These are phyloP conservation scores for Pseudopediastrum boryanum DNA, from an alignment of 139 green algal species.

Conservation along the genomic window DNA sequence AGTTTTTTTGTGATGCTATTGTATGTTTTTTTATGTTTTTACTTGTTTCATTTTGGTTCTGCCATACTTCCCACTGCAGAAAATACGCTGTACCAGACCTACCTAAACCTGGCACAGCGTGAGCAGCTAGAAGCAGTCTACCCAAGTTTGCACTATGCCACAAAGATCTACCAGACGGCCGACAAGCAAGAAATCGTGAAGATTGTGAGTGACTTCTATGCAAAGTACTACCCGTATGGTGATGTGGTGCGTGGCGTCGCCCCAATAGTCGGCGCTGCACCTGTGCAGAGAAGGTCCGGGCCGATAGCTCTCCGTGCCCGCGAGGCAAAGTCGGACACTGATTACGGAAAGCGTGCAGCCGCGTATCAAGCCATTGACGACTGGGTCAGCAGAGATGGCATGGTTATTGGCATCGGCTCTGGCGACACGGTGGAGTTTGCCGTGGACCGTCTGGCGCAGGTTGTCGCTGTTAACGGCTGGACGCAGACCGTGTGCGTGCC, in stretches of 20 bases:
- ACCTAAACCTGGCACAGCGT: constrained; percentile 9
- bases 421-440: constrained; percentile 4
- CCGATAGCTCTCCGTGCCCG: background rate
- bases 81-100: constrained; percentile 6
- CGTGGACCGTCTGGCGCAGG: constrained; percentile 8
- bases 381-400: background rate
- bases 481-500: constrained; percentile 2
- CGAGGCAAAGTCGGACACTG: background rate
- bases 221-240: constrained; percentile 10
- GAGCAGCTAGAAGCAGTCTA: background rate
- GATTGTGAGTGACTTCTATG: constrained; percentile 1
- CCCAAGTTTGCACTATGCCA: background rate
- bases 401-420: background rate
- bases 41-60: too few relatives aligned
- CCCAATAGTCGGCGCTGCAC: background rate
- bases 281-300: background rate
- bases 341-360: background rate
- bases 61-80: constrained; percentile 13
- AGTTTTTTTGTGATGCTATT: too few relatives aligned
- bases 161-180: constrained; percentile 5
- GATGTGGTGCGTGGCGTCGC: background rate
- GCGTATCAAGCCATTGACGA: background rate
- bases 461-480: background rate
- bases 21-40: too few relatives aligned
- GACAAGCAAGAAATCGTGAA: background rate